Base-by-base conservation (phyloP, 2,329 filamentous ascomycete species). In the Trichoderma pleuroti region DNA sequence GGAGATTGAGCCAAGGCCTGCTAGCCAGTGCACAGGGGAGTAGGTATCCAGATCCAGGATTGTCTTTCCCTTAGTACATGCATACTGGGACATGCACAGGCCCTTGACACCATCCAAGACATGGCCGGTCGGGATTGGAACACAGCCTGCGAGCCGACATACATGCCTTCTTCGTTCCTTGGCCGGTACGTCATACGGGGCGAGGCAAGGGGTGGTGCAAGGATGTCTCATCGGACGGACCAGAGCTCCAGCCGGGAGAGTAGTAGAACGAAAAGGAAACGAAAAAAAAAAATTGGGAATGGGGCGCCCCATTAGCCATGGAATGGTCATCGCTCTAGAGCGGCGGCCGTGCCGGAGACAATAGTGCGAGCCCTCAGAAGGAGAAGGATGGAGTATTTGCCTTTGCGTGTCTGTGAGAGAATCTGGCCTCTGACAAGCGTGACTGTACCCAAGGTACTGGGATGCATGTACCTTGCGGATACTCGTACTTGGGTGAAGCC, bases 221-320 rank as follows among this genome's bases (percentile, higher is more conserved):
- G 79, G 78, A 77, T 78, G 77, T 77, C 74, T 79, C 77, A 78
- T 76, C 76, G 76, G 78, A 78, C 75, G 76, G 77, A 77, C 77
- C 46, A 59, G 59, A 62, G 46, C 46, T 63, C 75, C 75, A 77
- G 70, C 52, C 68, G 70, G 71, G 62, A 74, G 74, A 69, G 68
- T 69, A 60, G 70, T 69, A 60, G 70, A 52, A 68, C 64, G 11
- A 28, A 18, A 16, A 59, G n/a, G n/a, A 42, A 18, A 52, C 9
- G 18, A 34, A 18, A 24, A 72, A 68, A 28, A 64, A 54, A 14
- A 70, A 57, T 18, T 14, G 49, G 59, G 26, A 70, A 52, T 32
- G 67, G 59, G 67, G 34, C 34, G 32, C 34, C 34, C 59, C 57
- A 46, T 24, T 52, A 61, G 57, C 72, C 73, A 70, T 73, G 64